Evolutionary conservation across 805 yeast species (phyloP), one percentile per base, ranked within the genome.

Genomic region (Peterozyma xylosa): DNA sequence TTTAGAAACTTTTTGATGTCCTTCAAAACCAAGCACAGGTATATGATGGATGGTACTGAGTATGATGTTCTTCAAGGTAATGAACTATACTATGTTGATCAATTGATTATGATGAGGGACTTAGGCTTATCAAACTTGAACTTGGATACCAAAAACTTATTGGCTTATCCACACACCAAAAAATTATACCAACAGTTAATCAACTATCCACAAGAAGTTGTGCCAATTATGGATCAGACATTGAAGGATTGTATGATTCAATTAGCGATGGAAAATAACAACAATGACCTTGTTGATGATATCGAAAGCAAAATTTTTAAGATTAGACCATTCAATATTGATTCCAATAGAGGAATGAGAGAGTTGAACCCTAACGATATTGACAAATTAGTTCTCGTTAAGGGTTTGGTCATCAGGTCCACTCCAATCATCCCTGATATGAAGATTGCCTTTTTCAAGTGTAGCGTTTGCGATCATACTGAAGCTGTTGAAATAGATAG

Each of bases 161-260:
- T 83, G 45, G 80, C 93, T 6, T 88, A 77, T 56, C 81, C 84
- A 3, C 73, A 81, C 30, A 81, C 97, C 5, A 77, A 76, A 48
- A 87, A 85, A 56, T 67, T 93, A 42, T 93, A 86, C 63, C 76
- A 86, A 56, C 96, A 91, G 63, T 68, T 93, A 50, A 76, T 88
- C 51, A 86, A 88, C 57, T 93, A 90, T 59, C 99, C 99, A 0
- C 97, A 90, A 60, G 99, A 93, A 70, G 87, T 93, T 34, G 81
- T 93, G 44, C 97, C 99, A 10, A 87, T 93, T 54, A 90, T 93
- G 97, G 99, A 93, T 71, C 96, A 90, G 57, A 82, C 96, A 3
- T 75, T 90, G 45, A 89, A 88, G 59, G 96, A 91, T 59, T 82
- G 89, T 55, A 78, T 93, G 78, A 82, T 88, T 21, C 80, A 87